Evolutionary conservation across 345 rosid species (phyloP).

Genomic region (Laguncularia racemosa): DNA sequence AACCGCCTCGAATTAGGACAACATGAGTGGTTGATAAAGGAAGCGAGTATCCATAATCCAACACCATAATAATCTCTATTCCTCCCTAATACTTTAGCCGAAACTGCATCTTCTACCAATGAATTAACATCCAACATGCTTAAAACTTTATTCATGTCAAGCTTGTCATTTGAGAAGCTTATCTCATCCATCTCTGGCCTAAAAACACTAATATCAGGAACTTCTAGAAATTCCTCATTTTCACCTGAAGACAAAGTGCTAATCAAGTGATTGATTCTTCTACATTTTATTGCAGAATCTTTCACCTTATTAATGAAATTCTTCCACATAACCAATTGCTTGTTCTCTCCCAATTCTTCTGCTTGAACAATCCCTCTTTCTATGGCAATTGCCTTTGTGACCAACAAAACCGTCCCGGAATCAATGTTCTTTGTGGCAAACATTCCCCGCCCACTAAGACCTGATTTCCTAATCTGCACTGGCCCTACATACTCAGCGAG

Average conservation of each 20-base stretch:
- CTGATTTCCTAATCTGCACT: conserved; percentile 46
- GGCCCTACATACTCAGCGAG: conserved; percentile 70
- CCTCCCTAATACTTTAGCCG: conserved; percentile 72
- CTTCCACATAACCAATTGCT: conserved; percentile 83
- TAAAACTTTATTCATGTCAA: conserved; percentile 41
- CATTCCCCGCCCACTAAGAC: conserved; percentile 72
- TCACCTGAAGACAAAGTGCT: conserved; percentile 50
- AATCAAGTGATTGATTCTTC: conserved; percentile 32
- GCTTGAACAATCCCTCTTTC: conserved; percentile 70
- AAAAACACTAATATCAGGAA: conserved; percentile 51
- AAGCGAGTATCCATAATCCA: conserved; percentile 68
- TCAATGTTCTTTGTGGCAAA: conserved; percentile 64
- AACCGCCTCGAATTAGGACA: conserved; percentile 60
- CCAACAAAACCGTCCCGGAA: conserved; percentile 49
- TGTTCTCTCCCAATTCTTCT: conserved; percentile 44
- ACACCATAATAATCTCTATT: conserved; percentile 70
- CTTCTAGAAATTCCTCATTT: conserved; percentile 40
- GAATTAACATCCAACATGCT: conserved; percentile 82
- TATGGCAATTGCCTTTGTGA: conserved; percentile 59
- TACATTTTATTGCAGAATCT: conserved; percentile 33
- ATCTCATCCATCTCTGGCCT: conserved; percentile 38
- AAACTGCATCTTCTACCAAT: conserved; percentile 67
- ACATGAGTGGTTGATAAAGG: conserved; percentile 86
- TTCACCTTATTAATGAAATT: conserved; percentile 51
- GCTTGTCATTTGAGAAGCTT: conserved; percentile 11